Base-by-base conservation (phyloP, 345 rosid genomes). In the Brassica cretica region DNA sequence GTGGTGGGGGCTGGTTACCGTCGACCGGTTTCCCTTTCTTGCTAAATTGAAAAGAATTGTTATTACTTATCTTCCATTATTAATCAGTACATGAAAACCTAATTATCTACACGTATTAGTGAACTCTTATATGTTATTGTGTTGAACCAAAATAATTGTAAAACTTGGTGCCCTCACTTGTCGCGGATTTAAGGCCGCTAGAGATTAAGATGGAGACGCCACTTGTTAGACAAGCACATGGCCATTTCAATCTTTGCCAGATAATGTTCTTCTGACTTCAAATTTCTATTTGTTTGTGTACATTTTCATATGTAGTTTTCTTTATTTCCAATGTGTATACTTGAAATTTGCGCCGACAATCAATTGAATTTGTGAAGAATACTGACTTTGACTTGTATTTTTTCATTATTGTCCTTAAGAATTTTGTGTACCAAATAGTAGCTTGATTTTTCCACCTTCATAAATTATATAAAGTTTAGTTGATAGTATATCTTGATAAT, bases 1-100 rank as follows among this genome's bases (percentile, higher is more conserved):
- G 80, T 3, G 94, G 90, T 18, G 78, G 12, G 10, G 74, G 60
- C 51, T 87, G 97, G 97, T 77, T 91, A 44, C 29, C 41, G 10
- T 61, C 87, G 29, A 89, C 97, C 3, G 93, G 41, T 32, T 37
- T 37, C 41, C 10, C 41, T 37, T 37, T 37, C 10, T 37, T 37
- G 41, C 41, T 37, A 37, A 37, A 37, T 37, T 37, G 41, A 37
- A 37, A 37, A 37, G 41, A 37, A 37, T 35, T 35, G 41, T 35
- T 53, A 53, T 63, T 70, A 1, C 25, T 11, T 27, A 27, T 27
- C 37, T 61, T 27, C 18, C 18, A 1, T 61, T 61, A 6, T 6
- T 14, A 51, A 29, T 62, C 10, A 62, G 32, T 21, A 59, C 16
- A 51, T 49, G 7, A 49, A 49, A 49, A 15, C 58, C 58, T 53